phyloP scores from a whole-genome alignment of 2,329 filamentous ascomycete species.

The Aspergillus melleus region DNA sequence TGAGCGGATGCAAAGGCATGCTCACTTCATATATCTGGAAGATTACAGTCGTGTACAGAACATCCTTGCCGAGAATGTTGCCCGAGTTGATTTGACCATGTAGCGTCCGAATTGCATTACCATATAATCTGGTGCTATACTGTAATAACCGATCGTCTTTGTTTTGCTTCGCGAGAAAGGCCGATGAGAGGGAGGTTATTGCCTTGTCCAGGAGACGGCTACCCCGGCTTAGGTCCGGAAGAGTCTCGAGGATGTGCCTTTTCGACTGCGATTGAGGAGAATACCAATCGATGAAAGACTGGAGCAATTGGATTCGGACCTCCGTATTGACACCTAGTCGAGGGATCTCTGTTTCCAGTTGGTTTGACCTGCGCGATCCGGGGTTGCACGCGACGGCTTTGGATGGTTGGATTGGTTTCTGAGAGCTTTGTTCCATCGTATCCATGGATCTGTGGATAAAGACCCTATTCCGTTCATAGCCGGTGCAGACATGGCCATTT shows the following conservation, averaged over 20 bases:
- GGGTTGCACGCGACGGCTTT: background rate
- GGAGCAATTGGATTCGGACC: constrained; percentile 16
- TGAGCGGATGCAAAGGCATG: background rate
- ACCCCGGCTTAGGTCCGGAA: constrained; percentile 12
- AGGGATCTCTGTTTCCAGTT: constrained; percentile 8
- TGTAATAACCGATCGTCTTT: constrained; percentile 16
- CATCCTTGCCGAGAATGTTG: constrained; percentile 14
- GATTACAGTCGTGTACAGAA: constrained; percentile 21
- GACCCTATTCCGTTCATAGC: constrained; percentile 16
- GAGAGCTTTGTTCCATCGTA: background rate
- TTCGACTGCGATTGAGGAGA: constrained; percentile 1
- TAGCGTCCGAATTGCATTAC: constrained; percentile 17
- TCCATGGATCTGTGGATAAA: constrained; percentile 17
- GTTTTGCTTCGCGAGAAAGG: constrained; percentile 19
- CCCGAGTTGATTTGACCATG: constrained; percentile 15
- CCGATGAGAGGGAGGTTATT: constrained; percentile 15
- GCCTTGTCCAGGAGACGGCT: constrained; percentile 19
- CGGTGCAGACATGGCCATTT: constrained; percentile 23
- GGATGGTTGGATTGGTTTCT: constrained; percentile 8
- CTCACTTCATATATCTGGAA: constrained; percentile 25
- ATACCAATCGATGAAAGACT: constrained; percentile 14
- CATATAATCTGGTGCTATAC: constrained; percentile 21
- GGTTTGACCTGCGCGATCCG: background rate
- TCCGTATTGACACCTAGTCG: constrained; percentile 14
- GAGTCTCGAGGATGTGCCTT: constrained; percentile 13